Evolutionary conservation across 495 filamentous ascomycete genomes (phyloP).

Genomic region (Astrocystis sublimbata): DNA sequence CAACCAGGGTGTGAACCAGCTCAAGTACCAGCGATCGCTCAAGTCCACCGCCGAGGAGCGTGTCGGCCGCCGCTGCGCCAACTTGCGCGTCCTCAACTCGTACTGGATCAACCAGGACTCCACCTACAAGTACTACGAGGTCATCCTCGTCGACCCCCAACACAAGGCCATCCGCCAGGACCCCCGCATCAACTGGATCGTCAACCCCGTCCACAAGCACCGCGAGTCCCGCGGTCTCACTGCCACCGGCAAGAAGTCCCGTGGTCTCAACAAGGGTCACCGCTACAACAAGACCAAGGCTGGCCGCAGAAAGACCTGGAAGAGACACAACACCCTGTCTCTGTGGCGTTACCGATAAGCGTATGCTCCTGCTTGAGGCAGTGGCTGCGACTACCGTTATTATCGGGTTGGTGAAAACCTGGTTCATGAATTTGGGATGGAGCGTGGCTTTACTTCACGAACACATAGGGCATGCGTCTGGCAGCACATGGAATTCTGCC

Average conservation of each 20-base stretch:
- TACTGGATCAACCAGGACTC: conserved; percentile 99
- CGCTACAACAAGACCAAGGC: conserved; percentile 95
- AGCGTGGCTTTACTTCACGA: conserved; percentile 31
- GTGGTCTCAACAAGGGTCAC: conserved; percentile 98
- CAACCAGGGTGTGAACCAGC: conserved; percentile 99
- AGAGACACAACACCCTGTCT: conserved; percentile 96
- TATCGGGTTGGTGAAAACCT: conserved; percentile 21
- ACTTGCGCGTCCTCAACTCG: conserved; percentile 97
- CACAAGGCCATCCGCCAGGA: conserved; percentile 99
- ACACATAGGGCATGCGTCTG: conserved; percentile 34
- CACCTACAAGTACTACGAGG: conserved; percentile 99
- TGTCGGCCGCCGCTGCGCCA: conserved; percentile 97
- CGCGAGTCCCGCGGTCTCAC: conserved; percentile 96
- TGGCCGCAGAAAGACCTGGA: conserved; percentile 98
- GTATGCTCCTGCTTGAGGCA: conserved; percentile 22
- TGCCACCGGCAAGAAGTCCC: conserved; percentile 97
- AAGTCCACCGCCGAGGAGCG: conserved; percentile 97
- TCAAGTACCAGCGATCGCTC: conserved; percentile 99
- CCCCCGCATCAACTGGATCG: conserved; percentile 99
- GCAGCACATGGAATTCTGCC: conserved; percentile 38
- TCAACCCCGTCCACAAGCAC: conserved; percentile 99
- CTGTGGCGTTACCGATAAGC: conserved; percentile 80
- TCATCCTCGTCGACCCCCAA: conserved; percentile 99
- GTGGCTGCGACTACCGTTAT: not conserved
- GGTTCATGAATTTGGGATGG: conserved; percentile 31